Percentiles rank a stretch among this genome's conserved stretches.
phyloP scores from a whole-genome alignment of 1,284 basidiomycete species.

The Wallemia ichthyophaga region DNA sequence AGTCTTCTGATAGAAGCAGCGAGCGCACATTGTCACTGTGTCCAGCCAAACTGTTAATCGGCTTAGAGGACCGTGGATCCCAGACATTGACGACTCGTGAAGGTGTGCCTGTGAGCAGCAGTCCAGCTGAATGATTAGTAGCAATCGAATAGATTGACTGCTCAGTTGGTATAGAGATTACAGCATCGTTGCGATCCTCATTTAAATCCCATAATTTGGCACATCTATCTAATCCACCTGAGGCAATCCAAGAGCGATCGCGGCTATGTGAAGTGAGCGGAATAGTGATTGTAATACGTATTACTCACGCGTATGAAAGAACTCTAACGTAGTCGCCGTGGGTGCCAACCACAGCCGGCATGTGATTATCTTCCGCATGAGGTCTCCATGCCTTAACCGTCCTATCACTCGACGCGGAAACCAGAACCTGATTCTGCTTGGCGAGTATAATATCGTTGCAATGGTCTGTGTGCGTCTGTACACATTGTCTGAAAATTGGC shows the following conservation, averaged over 20 bases:
- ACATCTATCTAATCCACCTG: slow-evolving; percentile 37
- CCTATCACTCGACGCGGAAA: slow-evolving; percentile 85
- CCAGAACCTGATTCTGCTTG: slow-evolving; percentile 56
- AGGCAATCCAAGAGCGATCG: slow-evolving; percentile 57
- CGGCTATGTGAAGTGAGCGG: slow-evolving; percentile 19
- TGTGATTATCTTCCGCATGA: slow-evolving; percentile 29
- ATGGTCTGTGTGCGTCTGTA: slow-evolving; percentile 31
- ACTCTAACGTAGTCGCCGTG: slow-evolving; percentile 72
- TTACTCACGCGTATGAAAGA: slow-evolving; percentile 1
- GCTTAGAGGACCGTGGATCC: slow-evolving; percentile 58
- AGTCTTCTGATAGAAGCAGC: slow-evolving; percentile 57
- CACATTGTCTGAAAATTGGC: slow-evolving; percentile 37
- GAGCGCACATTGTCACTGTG: slow-evolving; percentile 90
- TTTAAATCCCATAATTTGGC: background rate
- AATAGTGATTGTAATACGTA: slow-evolving; percentile 7
- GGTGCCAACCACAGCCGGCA: slow-evolving; percentile 37
- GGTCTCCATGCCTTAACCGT: slow-evolving; percentile 84
- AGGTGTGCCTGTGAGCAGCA: slow-evolving; percentile 65
- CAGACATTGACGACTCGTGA: slow-evolving; percentile 68
- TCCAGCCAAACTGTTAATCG: slow-evolving; percentile 47
- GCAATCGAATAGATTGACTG: slow-evolving; percentile 6
- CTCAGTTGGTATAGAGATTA: slow-evolving; percentile 10
- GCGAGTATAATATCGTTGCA: slow-evolving; percentile 56
- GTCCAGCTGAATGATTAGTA: slow-evolving; percentile 24
- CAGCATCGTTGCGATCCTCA: background rate